Evolutionary conservation across 805 yeast species (phyloP).

Genomic region (Torulaspora microellipsoides): DNA sequence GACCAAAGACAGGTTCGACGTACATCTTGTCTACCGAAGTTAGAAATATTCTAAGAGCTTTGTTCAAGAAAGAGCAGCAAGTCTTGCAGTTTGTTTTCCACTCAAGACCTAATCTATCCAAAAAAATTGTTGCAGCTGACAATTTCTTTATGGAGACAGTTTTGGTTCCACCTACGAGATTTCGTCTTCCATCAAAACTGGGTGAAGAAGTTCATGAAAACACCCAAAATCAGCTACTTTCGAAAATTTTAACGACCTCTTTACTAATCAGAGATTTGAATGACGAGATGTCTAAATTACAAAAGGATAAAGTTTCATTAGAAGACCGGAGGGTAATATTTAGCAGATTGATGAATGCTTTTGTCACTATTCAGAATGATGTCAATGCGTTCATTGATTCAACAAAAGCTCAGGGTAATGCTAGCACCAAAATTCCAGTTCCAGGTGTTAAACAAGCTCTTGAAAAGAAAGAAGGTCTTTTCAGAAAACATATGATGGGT

Average conservation of each 20-base stretch:
- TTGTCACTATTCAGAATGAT: slow-evolving; percentile 91
- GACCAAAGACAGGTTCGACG: slow-evolving; percentile 68
- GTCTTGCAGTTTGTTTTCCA: slow-evolving; percentile 74
- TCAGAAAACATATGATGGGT: slow-evolving; percentile 99
- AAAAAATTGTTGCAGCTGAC: slow-evolving; percentile 55
- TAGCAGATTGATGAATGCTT: slow-evolving; percentile 90
- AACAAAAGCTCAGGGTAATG: slow-evolving; percentile 75
- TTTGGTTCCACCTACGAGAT: slow-evolving; percentile 94
- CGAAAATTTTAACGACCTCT: slow-evolving; percentile 75
- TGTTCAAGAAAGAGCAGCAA: slow-evolving; percentile 69
- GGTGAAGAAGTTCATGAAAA: slow-evolving; percentile 97
- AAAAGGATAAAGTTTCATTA: slow-evolving; percentile 53
- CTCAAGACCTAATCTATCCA: slow-evolving; percentile 58
- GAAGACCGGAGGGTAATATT: slow-evolving; percentile 75
- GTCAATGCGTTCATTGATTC: slow-evolving; percentile 92
- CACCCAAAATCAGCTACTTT: slow-evolving; percentile 81
- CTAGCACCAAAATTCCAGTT: slow-evolving; percentile 59
- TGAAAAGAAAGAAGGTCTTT: slow-evolving; percentile 97
- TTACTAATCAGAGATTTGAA: slow-evolving; percentile 82
- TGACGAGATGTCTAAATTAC: slow-evolving; percentile 65
- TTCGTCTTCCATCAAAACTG: slow-evolving; percentile 91
- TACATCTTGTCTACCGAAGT: slow-evolving; percentile 87
- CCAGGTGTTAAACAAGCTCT: slow-evolving; percentile 98
- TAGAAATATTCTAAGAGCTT: slow-evolving; percentile 66
- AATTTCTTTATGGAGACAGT: slow-evolving; percentile 85